Percentiles rank a stretch among this genome's conserved stretches.
phyloP scores from a whole-genome alignment of 768 basidiomycete genomes.

The Trametes cingulata region DNA sequence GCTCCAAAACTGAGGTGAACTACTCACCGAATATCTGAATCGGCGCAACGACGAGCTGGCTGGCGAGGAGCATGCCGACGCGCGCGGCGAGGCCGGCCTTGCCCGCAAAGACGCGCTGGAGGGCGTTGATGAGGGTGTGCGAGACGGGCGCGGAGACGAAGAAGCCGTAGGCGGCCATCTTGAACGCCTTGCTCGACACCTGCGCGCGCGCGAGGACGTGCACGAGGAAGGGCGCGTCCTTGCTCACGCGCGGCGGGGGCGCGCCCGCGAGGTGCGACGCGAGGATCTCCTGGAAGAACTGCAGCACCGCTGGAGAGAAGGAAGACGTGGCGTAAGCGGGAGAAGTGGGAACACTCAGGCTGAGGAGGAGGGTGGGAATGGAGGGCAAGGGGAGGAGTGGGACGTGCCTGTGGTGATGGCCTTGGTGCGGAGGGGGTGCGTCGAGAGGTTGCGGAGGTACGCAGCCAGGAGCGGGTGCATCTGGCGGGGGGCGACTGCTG shows the following conservation, averaged over 20 bases:
- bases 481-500: slow-evolving; percentile 28
- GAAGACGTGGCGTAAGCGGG: too few relatives aligned
- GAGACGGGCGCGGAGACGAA: slow-evolving; percentile 80
- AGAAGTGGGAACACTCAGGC: background rate
- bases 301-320: slow-evolving; percentile 41
- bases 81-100: slow-evolving; percentile 63
- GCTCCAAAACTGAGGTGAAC: background rate
- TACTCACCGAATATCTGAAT: slow-evolving; percentile 66
- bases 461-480: slow-evolving; percentile 56
- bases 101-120: slow-evolving; percentile 80
- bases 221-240: slow-evolving; percentile 53
- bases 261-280: slow-evolving; percentile 69
- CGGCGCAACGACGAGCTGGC: slow-evolving; percentile 75
- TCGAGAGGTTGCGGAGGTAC: slow-evolving; percentile 68
- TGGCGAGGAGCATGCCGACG: slow-evolving; percentile 73
- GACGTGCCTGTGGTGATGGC: slow-evolving; percentile 66
- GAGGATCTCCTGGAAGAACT: slow-evolving; percentile 75
- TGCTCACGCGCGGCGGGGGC: slow-evolving; percentile 49
- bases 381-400: background rate
- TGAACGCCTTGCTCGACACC: slow-evolving; percentile 69
- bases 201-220: slow-evolving; percentile 57
- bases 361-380: background rate
- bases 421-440: slow-evolving; percentile 79
- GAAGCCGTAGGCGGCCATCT: slow-evolving; percentile 85
- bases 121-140: slow-evolving; percentile 67